These are phyloP conservation scores for Pseudogymnoascus sp. DNA, from an alignment of 2,329 filamentous ascomycete species.

Conservation along the genomic window DNA sequence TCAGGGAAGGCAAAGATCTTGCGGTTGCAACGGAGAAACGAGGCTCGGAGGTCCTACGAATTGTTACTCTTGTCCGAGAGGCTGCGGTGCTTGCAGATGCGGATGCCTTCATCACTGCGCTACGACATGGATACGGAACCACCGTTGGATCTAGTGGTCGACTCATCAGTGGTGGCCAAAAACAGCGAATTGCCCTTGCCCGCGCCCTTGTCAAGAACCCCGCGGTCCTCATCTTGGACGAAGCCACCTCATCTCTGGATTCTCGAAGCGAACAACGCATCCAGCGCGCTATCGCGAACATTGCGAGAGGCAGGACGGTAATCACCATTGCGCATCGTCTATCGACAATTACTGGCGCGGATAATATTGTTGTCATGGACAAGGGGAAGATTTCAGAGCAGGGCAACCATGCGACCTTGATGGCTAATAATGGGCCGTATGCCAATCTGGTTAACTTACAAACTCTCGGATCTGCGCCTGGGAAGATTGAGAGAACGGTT, in stretches of 20 bases:
- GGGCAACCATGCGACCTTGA: constrained; percentile 67
- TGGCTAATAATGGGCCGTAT: constrained; percentile 50
- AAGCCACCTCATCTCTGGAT: constrained; percentile 60
- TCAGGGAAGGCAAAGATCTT: constrained; percentile 44
- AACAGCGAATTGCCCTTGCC: constrained; percentile 72
- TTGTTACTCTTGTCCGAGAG: constrained; percentile 40
- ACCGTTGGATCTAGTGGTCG: constrained; percentile 13
- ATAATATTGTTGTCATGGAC: constrained; percentile 74
- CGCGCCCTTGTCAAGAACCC: constrained; percentile 46
- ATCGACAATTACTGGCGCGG: constrained; percentile 82
- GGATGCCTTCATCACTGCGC: constrained; percentile 41
- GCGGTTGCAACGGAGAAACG: constrained; percentile 35
- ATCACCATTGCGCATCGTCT: constrained; percentile 89
- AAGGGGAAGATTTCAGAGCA: constrained; percentile 66
- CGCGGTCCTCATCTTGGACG: constrained; percentile 50
- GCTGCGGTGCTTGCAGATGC: constrained; percentile 52
- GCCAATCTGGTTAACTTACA: constrained; percentile 34
- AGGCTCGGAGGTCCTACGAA: constrained; percentile 38
- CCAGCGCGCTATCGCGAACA: constrained; percentile 70
- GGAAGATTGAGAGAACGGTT: constrained; percentile 14
- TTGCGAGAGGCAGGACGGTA: constrained; percentile 77
- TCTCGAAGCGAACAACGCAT: constrained; percentile 87
- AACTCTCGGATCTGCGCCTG: constrained; percentile 15
- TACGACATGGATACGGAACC: constrained; percentile 31
- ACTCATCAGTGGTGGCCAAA: constrained; percentile 69